Evolutionary conservation across 2,329 filamentous ascomycete genomes (phyloP).

Genomic region (Zalaria sp.): DNA sequence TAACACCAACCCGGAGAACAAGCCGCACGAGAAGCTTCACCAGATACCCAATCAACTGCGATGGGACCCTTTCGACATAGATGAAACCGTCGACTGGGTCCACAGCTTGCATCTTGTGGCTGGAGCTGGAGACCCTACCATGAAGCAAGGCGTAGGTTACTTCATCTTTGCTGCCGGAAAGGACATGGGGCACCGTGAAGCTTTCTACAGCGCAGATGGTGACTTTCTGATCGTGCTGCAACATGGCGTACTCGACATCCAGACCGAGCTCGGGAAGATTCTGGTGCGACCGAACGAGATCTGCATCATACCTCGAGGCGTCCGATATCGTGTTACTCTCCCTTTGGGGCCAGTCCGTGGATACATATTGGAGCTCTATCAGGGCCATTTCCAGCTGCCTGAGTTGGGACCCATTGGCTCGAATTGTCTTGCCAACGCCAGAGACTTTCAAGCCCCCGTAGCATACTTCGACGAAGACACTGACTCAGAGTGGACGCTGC

Average conservation of each 20-base stretch:
- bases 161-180: conserved; percentile 67
- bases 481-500: conserved; percentile 40
- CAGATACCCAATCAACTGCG: conserved; percentile 70
- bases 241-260: conserved; percentile 50
- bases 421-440: conserved; percentile 49
- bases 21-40: conserved; percentile 44
- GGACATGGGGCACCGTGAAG: conserved; percentile 59
- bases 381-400: conserved; percentile 49
- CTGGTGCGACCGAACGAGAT: conserved; percentile 56
- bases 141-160: conserved; percentile 68
- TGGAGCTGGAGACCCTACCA: conserved; percentile 63
- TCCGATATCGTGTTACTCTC: conserved; percentile 47
- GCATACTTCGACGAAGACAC: conserved; percentile 43
- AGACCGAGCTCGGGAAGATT: conserved; percentile 52
- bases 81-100: conserved; percentile 54
- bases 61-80: conserved; percentile 66
- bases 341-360: conserved; percentile 47
- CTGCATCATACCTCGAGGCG: conserved; percentile 50
- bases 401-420: conserved; percentile 54
- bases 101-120: conserved; percentile 58
- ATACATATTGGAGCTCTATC: conserved; percentile 54
- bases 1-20: conserved; percentile 36
- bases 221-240: conserved; percentile 54
- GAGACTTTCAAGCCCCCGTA: conserved; percentile 51
- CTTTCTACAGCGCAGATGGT: conserved; percentile 71